Conservation (phyloP, 1,139 yeast species). For the Sugiyamaella paludigena region DNA sequence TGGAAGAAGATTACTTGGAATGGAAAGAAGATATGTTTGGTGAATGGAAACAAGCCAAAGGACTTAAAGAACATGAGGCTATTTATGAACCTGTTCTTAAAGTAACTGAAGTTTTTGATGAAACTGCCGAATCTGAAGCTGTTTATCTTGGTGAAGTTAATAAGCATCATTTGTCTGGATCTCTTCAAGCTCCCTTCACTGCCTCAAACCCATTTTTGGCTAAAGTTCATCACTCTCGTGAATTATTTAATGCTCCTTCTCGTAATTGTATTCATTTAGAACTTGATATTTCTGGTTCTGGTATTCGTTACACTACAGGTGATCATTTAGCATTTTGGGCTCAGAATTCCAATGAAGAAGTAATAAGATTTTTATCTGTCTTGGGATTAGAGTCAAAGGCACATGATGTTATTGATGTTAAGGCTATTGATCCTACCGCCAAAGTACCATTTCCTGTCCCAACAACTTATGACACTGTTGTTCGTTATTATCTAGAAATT, state of each 20-base stretch:
- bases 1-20: conserved; percentile 90
- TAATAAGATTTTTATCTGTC: conserved; percentile 59
- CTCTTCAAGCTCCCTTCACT: conserved; percentile 74
- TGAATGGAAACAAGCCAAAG: conserved; percentile 60
- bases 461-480: conserved; percentile 81
- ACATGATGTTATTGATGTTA: conserved; percentile 60
- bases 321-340: conserved; percentile 97
- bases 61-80: conserved; percentile 72
- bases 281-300: conserved; percentile 72
- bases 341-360: conserved; percentile 76
- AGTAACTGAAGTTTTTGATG: conserved; percentile 39
- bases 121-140: conserved; percentile 39
- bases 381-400: conserved; percentile 58
- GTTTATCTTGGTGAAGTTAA: conserved; percentile 88
- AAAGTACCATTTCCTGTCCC: conserved; percentile 86
- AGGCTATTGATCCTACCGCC: conserved; percentile 71
- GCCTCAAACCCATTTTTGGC: conserved; percentile 83
- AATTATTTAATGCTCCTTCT: conserved; percentile 62
- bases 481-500: conserved; percentile 86
- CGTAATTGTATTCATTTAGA: conserved; percentile 91
- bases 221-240: conserved; percentile 57
- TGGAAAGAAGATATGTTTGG: conserved; percentile 86
- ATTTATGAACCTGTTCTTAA: conserved; percentile 71
- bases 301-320: conserved; percentile 86
- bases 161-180: conserved; percentile 51